Evolutionary conservation across 73 alveolate genomes (phyloP).

Genomic region (Breviolum minutum): DNA sequence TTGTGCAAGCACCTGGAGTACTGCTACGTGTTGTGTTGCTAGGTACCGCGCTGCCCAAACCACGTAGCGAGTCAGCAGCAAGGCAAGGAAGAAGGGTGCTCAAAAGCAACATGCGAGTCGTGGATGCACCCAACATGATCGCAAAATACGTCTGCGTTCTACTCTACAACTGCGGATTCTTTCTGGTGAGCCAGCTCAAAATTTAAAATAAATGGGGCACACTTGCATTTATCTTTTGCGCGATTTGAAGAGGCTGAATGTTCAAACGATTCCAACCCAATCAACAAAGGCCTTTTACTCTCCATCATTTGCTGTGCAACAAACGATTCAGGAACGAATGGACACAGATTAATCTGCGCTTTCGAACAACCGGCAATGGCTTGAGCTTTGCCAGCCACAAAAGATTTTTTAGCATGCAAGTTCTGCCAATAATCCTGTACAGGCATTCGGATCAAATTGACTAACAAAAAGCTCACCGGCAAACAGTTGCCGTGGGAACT

Average conservation of each 20-base stretch:
- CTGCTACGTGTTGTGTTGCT: background rate
- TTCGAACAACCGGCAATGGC: background rate
- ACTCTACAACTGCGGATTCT: background rate
- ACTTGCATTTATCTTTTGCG: background rate
- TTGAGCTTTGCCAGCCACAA: background rate
- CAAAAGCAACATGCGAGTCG: background rate
- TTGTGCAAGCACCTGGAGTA: constrained; percentile 17
- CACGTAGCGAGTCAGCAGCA: constrained; percentile 16
- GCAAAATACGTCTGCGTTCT: background rate
- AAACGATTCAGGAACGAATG: too few species aligned
- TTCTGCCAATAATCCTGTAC: background rate
- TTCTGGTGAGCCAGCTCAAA: background rate
- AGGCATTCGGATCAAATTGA: background rate
- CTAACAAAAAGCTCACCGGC: constrained; percentile 1
- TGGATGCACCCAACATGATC: constrained; percentile 19
- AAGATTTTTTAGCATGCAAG: background rate
- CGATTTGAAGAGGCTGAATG: too few species aligned
- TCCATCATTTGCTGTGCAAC: too few species aligned
- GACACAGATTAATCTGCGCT: too few species aligned
- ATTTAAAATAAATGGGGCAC: background rate
- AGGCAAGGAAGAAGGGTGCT: constrained; percentile 30
- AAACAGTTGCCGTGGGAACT: constrained; percentile 38
- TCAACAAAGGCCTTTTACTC: background rate
- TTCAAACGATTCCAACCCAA: too few species aligned
- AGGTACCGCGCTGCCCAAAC: background rate